Percentiles rank a stretch among this genome's conserved stretches.
These are phyloP conservation scores for Arthrobotrys entomopaga DNA, from an alignment of 2,329 filamentous ascomycete species.

Conservation along the genomic window DNA sequence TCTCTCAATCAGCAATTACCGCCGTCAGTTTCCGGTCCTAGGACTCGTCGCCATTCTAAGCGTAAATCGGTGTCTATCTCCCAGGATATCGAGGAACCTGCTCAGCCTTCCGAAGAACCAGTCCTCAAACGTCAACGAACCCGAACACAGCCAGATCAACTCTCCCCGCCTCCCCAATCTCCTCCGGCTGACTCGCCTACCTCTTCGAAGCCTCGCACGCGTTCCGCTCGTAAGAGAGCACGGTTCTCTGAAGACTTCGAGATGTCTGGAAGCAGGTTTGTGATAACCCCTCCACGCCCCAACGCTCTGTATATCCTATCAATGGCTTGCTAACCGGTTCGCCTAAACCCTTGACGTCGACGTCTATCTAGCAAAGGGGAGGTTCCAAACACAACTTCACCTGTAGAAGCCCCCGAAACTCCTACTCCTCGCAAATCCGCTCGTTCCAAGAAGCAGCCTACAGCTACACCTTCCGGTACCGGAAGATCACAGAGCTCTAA, in stretches of 20 bases:
- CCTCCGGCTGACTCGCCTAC: constrained; percentile 47
- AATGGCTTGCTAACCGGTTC: no score
- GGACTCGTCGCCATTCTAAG: constrained; percentile 36
- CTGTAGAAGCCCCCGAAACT: constrained; percentile 45
- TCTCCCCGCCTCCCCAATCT: constrained; percentile 40
- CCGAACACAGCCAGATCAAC: constrained; percentile 43
- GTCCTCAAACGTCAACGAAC: constrained; percentile 41
- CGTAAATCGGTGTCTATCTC: constrained; percentile 52
- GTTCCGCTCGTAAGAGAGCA: constrained; percentile 55
- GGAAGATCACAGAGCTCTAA: constrained; percentile 43
- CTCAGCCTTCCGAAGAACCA: constrained; percentile 28
- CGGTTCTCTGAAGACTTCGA: constrained; percentile 54
- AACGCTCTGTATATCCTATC: not conserved
- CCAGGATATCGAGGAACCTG: constrained; percentile 33
- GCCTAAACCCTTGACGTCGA: no score
- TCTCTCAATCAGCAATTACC: constrained; percentile 15
- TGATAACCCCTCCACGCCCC: not conserved
- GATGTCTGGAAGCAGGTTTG: constrained; percentile 53
- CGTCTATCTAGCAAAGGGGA: constrained; percentile 38
- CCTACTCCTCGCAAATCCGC: constrained; percentile 49
- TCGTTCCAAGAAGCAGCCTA: constrained; percentile 45
- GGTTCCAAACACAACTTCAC: constrained; percentile 40
- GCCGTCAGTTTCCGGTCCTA: constrained; percentile 21
- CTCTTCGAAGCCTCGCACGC: constrained; percentile 49
- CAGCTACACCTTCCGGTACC: constrained; percentile 20